Conservation (phyloP, 140 eudicot genomes). For the Bidens hawaiensis region DNA sequence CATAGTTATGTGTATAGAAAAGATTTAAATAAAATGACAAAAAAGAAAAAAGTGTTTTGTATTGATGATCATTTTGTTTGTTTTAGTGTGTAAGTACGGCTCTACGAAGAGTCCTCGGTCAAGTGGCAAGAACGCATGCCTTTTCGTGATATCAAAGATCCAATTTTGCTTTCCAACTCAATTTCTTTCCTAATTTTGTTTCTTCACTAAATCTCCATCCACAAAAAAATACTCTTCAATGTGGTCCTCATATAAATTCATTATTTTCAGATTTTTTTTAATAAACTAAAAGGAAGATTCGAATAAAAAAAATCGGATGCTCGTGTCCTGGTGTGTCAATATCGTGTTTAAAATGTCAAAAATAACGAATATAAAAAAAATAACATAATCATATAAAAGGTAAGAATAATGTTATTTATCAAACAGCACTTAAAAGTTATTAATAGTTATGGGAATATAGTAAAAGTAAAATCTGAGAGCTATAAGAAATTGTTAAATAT, state of each 20-base stretch:
- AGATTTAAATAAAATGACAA: slow-evolving; percentile 12
- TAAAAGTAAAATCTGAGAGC: no score
- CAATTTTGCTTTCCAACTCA: slow-evolving; percentile 14
- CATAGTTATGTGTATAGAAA: not conserved
- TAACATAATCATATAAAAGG: not conserved
- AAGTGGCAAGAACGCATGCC: slow-evolving; percentile 21
- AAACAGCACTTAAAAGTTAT: not conserved
- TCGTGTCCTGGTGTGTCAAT: not conserved
- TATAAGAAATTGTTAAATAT: no score
- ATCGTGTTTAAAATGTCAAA: not conserved
- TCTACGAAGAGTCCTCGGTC: slow-evolving; percentile 28
- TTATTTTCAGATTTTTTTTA: not conserved
- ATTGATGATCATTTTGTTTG: slow-evolving; percentile 24
- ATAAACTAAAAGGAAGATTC: not conserved
- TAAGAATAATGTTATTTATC: not conserved
- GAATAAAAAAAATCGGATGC: not conserved
- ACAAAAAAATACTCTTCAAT: not conserved
- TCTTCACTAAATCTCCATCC: not conserved
- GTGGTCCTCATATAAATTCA: not conserved
- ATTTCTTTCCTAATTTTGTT: not conserved
- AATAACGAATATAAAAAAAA: not conserved
- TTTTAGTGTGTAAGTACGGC: slow-evolving; percentile 22
- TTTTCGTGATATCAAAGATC: slow-evolving; percentile 36
- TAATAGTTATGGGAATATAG: no score
- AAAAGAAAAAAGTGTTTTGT: not conserved